Evolutionary conservation across 2,329 filamentous ascomycete species (phyloP), one percentile per base, ranked within the genome.

Genomic region (Epichloe amarillans): DNA sequence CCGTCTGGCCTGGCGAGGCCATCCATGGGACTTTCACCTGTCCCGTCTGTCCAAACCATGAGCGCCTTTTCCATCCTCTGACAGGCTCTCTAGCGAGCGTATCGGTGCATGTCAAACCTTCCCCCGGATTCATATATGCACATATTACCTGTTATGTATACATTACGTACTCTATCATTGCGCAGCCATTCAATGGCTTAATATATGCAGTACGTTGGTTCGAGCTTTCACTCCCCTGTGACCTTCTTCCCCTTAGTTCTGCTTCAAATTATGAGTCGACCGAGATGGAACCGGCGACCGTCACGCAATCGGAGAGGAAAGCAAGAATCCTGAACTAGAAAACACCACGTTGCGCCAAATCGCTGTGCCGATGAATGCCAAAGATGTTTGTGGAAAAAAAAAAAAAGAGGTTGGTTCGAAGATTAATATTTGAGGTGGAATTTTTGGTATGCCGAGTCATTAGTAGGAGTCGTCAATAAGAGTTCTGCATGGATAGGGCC

Each of bases 311-410:
- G 15, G n/a, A 5, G 40, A 42, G 40, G 33, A 37, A 30, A 40
- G 23, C 35, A 40, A 37, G 37, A 51, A 41, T 23, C 47, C 40
- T 21, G 17, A 42, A 26, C 17, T 5, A n/a, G 50, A 56, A 64
- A 62, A 60, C 57, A 61, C 57, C 62, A 56, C 55, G 51, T 61
- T 67, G 63, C 66, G 66, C 66, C 66, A 55, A 57, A 55, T 67
- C 66, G 66, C 66, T 67, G 64, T 68, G 65, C 62, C 60, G 60
- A 64, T 65, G 62, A 67, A 67, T 65, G 63, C 62, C 64, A 66
- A 67, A 67, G 64, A 66, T 64, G 59, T 64, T 46, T 46, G 30
- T 36, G 36, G n/a, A n/a, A n/a, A 33, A 46, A 52, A 33, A 50
- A 53, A 23, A 62, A 57, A 55, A 58, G 57, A 53, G 43, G 53